These are phyloP conservation scores for Toxicodendron radicans DNA, from an alignment of 345 rosid species.

Conservation along the genomic window DNA sequence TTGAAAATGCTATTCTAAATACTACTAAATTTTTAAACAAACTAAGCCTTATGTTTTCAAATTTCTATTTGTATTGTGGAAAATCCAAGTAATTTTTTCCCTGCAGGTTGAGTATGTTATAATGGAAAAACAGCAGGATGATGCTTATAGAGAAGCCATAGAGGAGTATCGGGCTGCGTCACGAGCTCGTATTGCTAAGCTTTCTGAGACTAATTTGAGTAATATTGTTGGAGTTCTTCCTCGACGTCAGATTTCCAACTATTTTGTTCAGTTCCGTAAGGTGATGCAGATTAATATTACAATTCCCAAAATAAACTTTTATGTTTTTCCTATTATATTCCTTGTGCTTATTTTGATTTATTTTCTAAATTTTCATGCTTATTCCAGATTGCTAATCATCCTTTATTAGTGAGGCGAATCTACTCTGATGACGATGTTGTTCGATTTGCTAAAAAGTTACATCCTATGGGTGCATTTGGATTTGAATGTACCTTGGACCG, in stretches of 20 bases:
- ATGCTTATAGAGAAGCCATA: conserved; percentile 84
- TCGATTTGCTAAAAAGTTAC: conserved; percentile 70
- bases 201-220: conserved; percentile 46
- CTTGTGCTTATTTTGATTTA: conserved; percentile 16
- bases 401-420: conserved; percentile 83
- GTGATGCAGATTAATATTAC: conserved; percentile 29
- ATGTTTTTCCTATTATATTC: not conserved
- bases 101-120: conserved; percentile 81
- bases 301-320: not conserved
- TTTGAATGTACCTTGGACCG: conserved; percentile 82
- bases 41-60: not conserved
- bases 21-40: too few species aligned
- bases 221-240: conserved; percentile 62
- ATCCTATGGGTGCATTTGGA: conserved; percentile 87
- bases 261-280: conserved; percentile 94
- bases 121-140: conserved; percentile 79
- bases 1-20: too few species aligned
- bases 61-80: conserved; percentile 1
- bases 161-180: conserved; percentile 86
- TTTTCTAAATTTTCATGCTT: conserved; percentile 16
- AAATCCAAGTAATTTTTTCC: conserved; percentile 11
- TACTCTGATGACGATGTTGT: conserved; percentile 75
- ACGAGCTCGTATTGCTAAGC: conserved; percentile 61
- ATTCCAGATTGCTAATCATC: conserved; percentile 94
- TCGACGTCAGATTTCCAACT: conserved; percentile 83